Conservation (phyloP, 805 yeast species). For the Hanseniaspora jakobsenii region DNA sequence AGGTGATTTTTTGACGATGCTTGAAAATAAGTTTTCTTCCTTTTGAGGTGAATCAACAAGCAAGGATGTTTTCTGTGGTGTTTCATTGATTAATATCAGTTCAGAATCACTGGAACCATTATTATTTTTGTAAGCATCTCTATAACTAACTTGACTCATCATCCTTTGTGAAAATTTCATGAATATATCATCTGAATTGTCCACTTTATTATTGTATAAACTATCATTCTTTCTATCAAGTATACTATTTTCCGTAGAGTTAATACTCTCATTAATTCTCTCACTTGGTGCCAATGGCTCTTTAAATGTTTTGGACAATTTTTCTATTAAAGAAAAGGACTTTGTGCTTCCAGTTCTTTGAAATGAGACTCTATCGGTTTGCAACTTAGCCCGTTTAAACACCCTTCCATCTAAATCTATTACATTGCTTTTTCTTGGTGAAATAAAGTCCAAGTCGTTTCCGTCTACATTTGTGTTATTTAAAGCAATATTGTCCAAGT, state of each 20-base stretch:
- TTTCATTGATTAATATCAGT: slow-evolving; percentile 10
- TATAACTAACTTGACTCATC: background rate
- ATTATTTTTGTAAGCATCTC: no score
- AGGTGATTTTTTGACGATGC: background rate
- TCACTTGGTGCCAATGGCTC: background rate
- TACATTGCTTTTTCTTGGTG: slow-evolving; percentile 18
- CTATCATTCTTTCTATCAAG: no score
- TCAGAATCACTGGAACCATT: background rate
- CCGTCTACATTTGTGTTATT: no score
- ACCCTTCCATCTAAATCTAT: slow-evolving; percentile 22
- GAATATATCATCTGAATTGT: slow-evolving; percentile 5
- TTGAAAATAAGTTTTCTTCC: background rate
- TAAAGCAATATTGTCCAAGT: no score
- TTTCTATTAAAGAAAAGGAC: slow-evolving; percentile 2
- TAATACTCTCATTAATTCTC: no score
- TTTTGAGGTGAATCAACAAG: slow-evolving; percentile 5
- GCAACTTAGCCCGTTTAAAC: slow-evolving; percentile 25
- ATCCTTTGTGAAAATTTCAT: slow-evolving; percentile 13
- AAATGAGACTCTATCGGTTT: slow-evolving; percentile 18
- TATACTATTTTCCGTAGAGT: no score
- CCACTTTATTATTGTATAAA: background rate
- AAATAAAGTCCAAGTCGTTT: no score
- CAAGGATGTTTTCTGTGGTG: slow-evolving; percentile 2
- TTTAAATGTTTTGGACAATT: background rate
- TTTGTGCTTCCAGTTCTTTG: slow-evolving; percentile 14